Base-by-base conservation (phyloP, 371 early-diverging fungal genomes). In the Mortierella sp. region DNA sequence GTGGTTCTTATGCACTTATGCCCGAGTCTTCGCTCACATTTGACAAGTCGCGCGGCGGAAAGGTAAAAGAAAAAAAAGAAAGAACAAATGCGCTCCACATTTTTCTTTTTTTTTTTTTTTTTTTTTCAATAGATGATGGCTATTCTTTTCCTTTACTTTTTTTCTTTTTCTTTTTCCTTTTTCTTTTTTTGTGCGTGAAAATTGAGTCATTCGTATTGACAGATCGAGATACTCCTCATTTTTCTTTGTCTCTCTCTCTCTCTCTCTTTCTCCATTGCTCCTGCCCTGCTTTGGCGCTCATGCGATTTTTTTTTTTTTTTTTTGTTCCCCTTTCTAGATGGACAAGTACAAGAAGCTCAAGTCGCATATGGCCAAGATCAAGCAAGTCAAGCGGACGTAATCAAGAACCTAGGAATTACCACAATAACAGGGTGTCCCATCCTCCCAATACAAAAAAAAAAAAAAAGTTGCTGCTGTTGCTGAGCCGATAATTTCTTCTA, bases 361-460 rank as follows among this genome's bases (percentile, higher is more conserved):
- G 62, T 79, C 79, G 7, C 73, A 72, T 19, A 79, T 79, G 79
- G 73, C 79, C 60, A 72, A 69, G 63, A 79, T 79, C 58, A 79
- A 79, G 79, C 73, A 72, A 47, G 45, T 76, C 58, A 71, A 64
- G 60, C 67, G 72, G 53, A 60, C 76, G 2, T 75, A 70, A 48
- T 11, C n/a, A 45, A 5, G 12, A 19, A 3, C 21, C 19, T n/a
- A 12, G 53, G 1, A 23, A 5, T 53, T 19, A 19, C 26, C 23
- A 12, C 53, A 53, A 23, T 19, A 23, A 12, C 53, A 53, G 26
- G 26, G 12, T 53, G 25, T 12, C 26, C 23, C n/a, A n/a, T n/a
- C n/a, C n/a, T n/a, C n/a, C n/a, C n/a, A n/a, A n/a, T n/a, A n/a
- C n/a, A n/a, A n/a, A n/a, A n/a, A n/a, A n/a, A n/a, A n/a, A n/a